These are phyloP conservation scores for Trichoderma oligosporum DNA, from an alignment of 2,329 filamentous ascomycete genomes.

Conservation along the genomic window DNA sequence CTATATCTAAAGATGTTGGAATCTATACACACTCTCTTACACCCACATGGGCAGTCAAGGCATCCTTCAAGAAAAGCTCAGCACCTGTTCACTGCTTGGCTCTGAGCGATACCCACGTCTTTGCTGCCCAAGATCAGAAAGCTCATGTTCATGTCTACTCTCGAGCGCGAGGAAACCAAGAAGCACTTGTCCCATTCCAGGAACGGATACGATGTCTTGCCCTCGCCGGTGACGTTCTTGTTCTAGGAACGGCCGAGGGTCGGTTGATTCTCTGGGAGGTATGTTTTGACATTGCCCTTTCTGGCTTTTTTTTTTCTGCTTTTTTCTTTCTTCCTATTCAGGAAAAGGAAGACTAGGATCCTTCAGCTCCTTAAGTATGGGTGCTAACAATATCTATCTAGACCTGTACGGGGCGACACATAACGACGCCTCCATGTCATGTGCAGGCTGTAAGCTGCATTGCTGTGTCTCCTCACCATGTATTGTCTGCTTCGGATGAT, in stretches of 20 bases:
- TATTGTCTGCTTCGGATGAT: constrained; percentile 78
- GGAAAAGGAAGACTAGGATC: neutral
- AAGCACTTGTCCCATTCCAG: constrained; percentile 81
- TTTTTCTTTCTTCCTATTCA: constrained; percentile 4
- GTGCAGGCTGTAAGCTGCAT: constrained; percentile 77
- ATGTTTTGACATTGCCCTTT: constrained; percentile 32
- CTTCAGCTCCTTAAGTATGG: neutral
- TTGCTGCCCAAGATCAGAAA: constrained; percentile 87
- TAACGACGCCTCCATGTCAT: constrained; percentile 73
- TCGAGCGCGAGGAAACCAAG: constrained; percentile 76
- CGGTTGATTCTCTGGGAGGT: constrained; percentile 93
- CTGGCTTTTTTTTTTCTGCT: constrained; percentile 23
- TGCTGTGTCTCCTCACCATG: constrained; percentile 64
- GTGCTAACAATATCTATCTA: constrained; percentile 35
- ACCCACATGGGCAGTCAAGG: constrained; percentile 69
- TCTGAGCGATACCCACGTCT: constrained; percentile 76
- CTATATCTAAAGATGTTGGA: constrained; percentile 72
- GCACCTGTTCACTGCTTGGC: constrained; percentile 75
- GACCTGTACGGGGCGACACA: constrained; percentile 70
- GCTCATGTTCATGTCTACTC: constrained; percentile 92
- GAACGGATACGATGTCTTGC: constrained; percentile 79
- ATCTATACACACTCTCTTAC: constrained; percentile 83
- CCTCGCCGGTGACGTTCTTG: constrained; percentile 67
- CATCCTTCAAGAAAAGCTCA: constrained; percentile 88
- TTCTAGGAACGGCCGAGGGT: constrained; percentile 80